Evolutionary conservation across 169 alveolate genomes (phyloP), one percentile per base, ranked within the genome.

Genomic region (Nephromyces sp.): DNA sequence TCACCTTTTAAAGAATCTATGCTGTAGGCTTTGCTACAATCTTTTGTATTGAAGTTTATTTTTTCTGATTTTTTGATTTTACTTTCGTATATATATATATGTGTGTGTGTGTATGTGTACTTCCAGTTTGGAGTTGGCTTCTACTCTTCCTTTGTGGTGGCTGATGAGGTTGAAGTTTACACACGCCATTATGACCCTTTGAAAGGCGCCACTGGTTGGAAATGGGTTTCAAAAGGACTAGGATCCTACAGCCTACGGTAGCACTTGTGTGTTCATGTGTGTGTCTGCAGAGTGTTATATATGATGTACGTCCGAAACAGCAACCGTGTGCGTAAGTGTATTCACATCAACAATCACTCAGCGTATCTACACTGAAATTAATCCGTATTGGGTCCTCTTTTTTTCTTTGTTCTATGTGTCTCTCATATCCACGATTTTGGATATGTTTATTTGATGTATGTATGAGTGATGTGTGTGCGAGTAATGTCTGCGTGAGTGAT

Each of bases 121-220:
- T 34, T 32, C 2, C 98, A 96, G 93, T 97, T 97, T 78, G 99
- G 99, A 75, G 99, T 97, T 34, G 99, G 99, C 76, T 97, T 97
- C 87, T 97, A 97, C 90, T 95, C 99, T 22, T 96, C 99, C 51
- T 97, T 95, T 87, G 95, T 97, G 73, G 99, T 97, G 31, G 98
- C 99, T 34, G 99, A 97, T 74, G 95, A 93, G 85, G 99, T 97
- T 29, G 90, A 93, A n/a, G 99, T 97, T 66, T 87, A 92, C 68
- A 87, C 98, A 61, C 93, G 96, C 79, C 80, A 90, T 77, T 91
- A 90, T 71, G 98, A 93, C 52, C 6, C 71, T 6, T 98, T 92
- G 72, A 94, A 84, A 32, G 97, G 95, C 75, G 74, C 63, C 32
- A 27, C 35, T 30, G 83, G 65, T 32, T 93, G 93, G 85, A 90